Percentiles rank a stretch among this genome's conserved stretches.
Evolutionary conservation across 1,284 basidiomycete genomes (phyloP).

Genomic region (Rhodofomes roseus): DNA sequence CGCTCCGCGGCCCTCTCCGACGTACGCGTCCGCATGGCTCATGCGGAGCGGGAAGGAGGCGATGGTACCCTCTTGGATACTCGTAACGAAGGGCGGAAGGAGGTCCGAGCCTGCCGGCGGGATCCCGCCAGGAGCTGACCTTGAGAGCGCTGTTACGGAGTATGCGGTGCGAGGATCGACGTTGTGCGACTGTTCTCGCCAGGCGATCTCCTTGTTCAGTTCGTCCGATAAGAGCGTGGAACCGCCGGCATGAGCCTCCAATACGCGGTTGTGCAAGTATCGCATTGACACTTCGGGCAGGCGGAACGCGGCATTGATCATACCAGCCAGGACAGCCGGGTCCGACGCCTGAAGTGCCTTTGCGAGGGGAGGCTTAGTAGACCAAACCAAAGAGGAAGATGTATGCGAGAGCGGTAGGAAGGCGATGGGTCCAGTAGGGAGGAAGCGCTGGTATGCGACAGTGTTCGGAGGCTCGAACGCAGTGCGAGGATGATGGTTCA

Average conservation of each 20-base stretch:
- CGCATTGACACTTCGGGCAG: slow-evolving; percentile 76
- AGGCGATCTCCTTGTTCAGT: slow-evolving; percentile 58
- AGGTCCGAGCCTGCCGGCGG: slow-evolving; percentile 59
- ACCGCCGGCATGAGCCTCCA: slow-evolving; percentile 48
- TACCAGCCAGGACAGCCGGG: slow-evolving; percentile 59
- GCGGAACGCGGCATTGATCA: slow-evolving; percentile 93
- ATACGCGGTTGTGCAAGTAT: slow-evolving; percentile 61
- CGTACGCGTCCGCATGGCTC: slow-evolving; percentile 85
- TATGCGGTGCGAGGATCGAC: slow-evolving; percentile 62
- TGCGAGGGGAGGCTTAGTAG: slow-evolving; percentile 79
- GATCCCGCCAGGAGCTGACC: slow-evolving; percentile 39
- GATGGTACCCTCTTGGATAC: slow-evolving; percentile 72
- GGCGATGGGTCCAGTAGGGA: slow-evolving; percentile 93
- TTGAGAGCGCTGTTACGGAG: slow-evolving; percentile 39
- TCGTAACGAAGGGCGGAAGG: slow-evolving; percentile 74
- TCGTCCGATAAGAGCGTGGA: slow-evolving; percentile 40
- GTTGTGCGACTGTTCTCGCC: slow-evolving; percentile 64
- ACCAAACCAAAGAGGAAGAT: slow-evolving; percentile 92
- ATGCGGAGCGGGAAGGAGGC: slow-evolving; percentile 91
- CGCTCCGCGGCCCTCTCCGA: slow-evolving; percentile 62
- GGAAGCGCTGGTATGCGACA: slow-evolving; percentile 92
- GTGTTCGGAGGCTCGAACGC: slow-evolving; percentile 63
- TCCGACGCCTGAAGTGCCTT: slow-evolving; percentile 69
- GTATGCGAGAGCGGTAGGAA: slow-evolving; percentile 85
- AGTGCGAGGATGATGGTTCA: slow-evolving; percentile 64